A percentile compares a stretch with the other conserved stretches of the same genome.
These are phyloP conservation scores for Tetracladium maxilliforme DNA, from an alignment of 2,329 filamentous ascomycete species.

Conservation along the genomic window DNA sequence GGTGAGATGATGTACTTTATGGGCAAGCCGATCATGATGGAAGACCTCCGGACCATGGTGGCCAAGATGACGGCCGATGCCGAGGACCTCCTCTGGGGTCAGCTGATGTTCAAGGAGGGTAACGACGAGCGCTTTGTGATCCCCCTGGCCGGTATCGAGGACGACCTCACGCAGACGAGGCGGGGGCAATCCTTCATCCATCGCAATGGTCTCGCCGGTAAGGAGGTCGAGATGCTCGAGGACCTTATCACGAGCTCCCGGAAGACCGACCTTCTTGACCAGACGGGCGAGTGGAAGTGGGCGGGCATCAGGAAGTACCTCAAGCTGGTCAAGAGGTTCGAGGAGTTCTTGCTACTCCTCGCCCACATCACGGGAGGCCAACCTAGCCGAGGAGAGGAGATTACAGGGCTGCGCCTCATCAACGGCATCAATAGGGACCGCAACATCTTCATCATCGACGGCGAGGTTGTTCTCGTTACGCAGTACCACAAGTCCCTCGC, in stretches of 20 bases:
- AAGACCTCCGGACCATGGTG: slow-evolving; percentile 1
- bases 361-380: neutral
- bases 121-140: slow-evolving; percentile 1
- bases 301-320: slow-evolving; percentile 1
- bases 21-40: no score
- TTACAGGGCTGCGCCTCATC: neutral
- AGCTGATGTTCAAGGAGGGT: slow-evolving; percentile 2
- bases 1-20: no score
- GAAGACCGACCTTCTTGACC: neutral
- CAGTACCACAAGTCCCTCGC: slow-evolving; percentile 1
- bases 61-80: neutral
- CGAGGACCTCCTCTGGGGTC: slow-evolving; percentile 1
- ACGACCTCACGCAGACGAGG: slow-evolving; percentile 1
- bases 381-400: neutral
- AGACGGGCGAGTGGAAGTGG: slow-evolving; percentile 1
- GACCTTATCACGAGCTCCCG: neutral
- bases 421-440: neutral
- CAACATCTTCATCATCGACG: slow-evolving; percentile 1
- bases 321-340: slow-evolving; percentile 1
- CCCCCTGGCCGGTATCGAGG: slow-evolving; percentile 1
- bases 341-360: neutral
- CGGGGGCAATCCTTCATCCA: slow-evolving; percentile 1
- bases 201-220: slow-evolving; percentile 1
- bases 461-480: slow-evolving; percentile 1
- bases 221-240: slow-evolving; percentile 1